phyloP scores from a whole-genome alignment of 441 rosid species.

The Capsella rubella region DNA sequence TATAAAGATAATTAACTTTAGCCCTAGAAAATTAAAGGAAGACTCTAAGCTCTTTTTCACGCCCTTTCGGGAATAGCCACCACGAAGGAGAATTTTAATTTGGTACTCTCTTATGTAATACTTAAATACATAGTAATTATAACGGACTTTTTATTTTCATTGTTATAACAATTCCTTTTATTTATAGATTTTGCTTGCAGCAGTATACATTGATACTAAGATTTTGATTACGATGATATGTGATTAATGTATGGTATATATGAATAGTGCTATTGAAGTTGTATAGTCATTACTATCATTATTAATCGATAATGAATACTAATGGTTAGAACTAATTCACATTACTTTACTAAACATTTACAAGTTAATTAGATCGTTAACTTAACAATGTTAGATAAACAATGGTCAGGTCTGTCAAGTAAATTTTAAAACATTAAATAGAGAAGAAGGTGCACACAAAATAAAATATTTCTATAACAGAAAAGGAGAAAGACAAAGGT shows the following conservation, averaged over 20 bases:
- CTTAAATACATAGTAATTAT: not conserved
- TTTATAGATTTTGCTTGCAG: not conserved
- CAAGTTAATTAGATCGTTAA: not conserved
- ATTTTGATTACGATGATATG: no score
- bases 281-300: not conserved
- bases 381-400: not conserved
- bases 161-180: not conserved
- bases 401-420: not conserved
- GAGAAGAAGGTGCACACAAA: not conserved
- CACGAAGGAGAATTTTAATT: not conserved
- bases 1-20: conserved; percentile 30
- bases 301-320: not conserved
- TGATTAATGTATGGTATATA: not conserved
- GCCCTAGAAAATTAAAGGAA: conserved; percentile 19
- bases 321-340: not conserved
- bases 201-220: not conserved
- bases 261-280: not conserved
- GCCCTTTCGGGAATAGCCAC: conserved; percentile 15
- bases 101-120: not conserved
- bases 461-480: not conserved
- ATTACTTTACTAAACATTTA: not conserved
- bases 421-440: not conserved
- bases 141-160: not conserved
- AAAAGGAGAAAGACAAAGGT: conserved; percentile 3
- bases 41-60: conserved; percentile 4